Conservation (phyloP, 192 early-diverging fungal species). For the Spinellus fusiger region DNA sequence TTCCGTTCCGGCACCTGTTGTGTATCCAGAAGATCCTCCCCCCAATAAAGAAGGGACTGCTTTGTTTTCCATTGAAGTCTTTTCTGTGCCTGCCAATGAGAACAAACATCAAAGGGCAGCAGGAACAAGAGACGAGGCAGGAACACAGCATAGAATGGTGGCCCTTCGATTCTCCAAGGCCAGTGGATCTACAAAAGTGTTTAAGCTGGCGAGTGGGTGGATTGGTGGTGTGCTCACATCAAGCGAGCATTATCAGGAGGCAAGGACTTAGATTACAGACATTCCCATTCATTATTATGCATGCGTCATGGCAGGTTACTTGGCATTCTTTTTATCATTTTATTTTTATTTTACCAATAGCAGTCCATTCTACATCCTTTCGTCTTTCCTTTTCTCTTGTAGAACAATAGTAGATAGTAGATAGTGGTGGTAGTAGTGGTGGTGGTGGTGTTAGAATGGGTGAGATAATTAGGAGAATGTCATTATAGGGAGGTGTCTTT, state of each 20-base stretch:
- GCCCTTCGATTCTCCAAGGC: slow-evolving; percentile 23
- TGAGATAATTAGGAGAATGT: background rate
- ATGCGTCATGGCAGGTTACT: background rate
- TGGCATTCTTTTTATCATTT: too few species aligned
- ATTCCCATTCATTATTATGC: background rate
- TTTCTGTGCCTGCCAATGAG: slow-evolving; percentile 11
- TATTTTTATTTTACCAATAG: too few species aligned
- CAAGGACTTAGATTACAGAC: background rate
- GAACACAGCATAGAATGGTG: slow-evolving; percentile 5
- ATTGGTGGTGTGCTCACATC: slow-evolving; percentile 10
- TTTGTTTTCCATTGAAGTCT: slow-evolving; percentile 23
- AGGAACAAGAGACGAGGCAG: background rate
- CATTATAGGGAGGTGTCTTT: background rate
- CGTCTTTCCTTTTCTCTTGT: too few species aligned
- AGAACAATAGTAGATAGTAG: too few species aligned
- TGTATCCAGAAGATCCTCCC: background rate
- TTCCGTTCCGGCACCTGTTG: background rate
- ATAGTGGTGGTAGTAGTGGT: too few species aligned
- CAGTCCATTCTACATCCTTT: too few species aligned
- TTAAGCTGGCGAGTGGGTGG: slow-evolving; percentile 29
- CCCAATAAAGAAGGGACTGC: slow-evolving; percentile 9
- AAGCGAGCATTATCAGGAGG: background rate
- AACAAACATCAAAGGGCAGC: background rate
- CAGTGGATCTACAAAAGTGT: slow-evolving; percentile 27
- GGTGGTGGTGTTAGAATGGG: too few species aligned